Percentiles rank a stretch among this genome's conserved stretches.
Conservation (phyloP, 1,139 yeast genomes). For the Yamadazyma membranifaciens region DNA sequence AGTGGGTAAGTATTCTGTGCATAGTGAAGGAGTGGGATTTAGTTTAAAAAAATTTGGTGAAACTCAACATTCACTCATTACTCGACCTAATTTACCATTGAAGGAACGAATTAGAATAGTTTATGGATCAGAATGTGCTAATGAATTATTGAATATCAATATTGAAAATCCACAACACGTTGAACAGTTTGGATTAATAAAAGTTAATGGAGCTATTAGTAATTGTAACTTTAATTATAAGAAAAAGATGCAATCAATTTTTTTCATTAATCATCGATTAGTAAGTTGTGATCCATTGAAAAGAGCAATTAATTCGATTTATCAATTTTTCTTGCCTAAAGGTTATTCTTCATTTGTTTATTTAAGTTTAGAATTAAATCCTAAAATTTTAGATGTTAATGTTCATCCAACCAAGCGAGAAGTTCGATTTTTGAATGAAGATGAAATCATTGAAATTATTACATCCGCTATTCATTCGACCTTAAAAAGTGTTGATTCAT, state of each 20-base stretch:
- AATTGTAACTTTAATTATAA: constrained; percentile 72
- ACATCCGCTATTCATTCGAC: constrained; percentile 48
- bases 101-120: constrained; percentile 72
- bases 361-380: constrained; percentile 60
- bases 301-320: constrained; percentile 65
- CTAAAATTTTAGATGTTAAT: constrained; percentile 82
- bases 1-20: constrained; percentile 80
- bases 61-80: constrained; percentile 52
- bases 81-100: constrained; percentile 45
- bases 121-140: constrained; percentile 70
- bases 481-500: constrained; percentile 61
- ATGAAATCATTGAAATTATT: constrained; percentile 72
- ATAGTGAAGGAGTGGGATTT: constrained; percentile 67
- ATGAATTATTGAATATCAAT: constrained; percentile 55
- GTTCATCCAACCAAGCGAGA: constrained; percentile 96
- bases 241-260: constrained; percentile 63
- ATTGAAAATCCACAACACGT: constrained; percentile 14
- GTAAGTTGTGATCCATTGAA: constrained; percentile 80
- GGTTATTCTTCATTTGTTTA: constrained; percentile 81
- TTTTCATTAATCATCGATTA: constrained; percentile 82
- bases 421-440: constrained; percentile 82
- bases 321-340: constrained; percentile 69
- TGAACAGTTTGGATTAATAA: constrained; percentile 44
- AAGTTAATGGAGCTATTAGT: constrained; percentile 61
- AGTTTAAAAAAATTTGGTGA: constrained; percentile 79